phyloP scores from a whole-genome alignment of 495 filamentous ascomycete genomes.

The Pyronema omphalodes region DNA sequence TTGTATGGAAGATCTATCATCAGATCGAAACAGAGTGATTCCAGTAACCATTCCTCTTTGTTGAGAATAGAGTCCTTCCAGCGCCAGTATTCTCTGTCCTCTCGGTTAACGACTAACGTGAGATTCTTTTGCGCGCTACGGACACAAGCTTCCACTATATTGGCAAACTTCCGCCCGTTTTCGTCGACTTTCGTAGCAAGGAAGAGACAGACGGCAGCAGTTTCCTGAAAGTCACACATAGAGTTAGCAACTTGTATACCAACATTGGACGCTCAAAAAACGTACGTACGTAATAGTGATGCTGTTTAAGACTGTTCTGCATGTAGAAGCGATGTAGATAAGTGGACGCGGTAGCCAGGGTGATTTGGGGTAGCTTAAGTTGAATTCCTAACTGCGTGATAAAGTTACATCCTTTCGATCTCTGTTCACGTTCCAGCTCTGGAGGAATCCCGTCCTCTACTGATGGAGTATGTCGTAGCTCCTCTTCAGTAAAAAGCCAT shows the following conservation, averaged over 20 bases:
- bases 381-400: constrained; percentile 86
- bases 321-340: constrained; percentile 94
- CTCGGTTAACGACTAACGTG: constrained; percentile 67
- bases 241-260: too few species aligned
- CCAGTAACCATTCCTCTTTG: constrained; percentile 79
- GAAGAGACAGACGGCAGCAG: constrained; percentile 77
- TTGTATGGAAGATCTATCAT: constrained; percentile 70
- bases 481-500: constrained; percentile 78
- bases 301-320: constrained; percentile 34
- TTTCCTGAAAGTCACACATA: constrained; percentile 31
- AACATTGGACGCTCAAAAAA: too few species aligned
- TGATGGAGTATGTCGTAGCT: constrained; percentile 65
- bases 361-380: constrained; percentile 80
- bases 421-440: constrained; percentile 54
- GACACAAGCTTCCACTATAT: constrained; percentile 78
- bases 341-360: constrained; percentile 74
- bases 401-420: constrained; percentile 88
- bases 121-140: constrained; percentile 88
- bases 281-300: constrained; percentile 22
- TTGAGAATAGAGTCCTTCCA: constrained; percentile 86
- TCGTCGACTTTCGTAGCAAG: constrained; percentile 95
- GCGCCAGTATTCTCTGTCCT: constrained; percentile 89
- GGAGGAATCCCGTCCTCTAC: constrained; percentile 61
- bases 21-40: constrained; percentile 85
- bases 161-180: constrained; percentile 80